Conservation (phyloP, 2,329 filamentous ascomycete species). For the Monilinia fructigena region DNA sequence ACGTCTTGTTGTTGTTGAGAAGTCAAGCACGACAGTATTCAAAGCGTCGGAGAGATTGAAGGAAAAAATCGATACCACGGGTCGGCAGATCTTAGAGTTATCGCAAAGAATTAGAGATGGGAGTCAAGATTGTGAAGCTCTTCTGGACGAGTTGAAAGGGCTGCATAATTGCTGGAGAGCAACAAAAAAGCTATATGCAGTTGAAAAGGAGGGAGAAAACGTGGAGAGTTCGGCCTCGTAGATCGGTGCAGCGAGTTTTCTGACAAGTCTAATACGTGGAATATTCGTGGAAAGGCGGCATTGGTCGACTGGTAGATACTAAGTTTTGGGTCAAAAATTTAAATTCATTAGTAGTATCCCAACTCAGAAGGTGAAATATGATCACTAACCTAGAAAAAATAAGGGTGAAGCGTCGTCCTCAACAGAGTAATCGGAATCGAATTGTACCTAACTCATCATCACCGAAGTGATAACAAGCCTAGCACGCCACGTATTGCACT, state of each 20-base stretch:
- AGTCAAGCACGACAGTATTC: constrained; percentile 15
- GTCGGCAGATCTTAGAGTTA: constrained; percentile 28
- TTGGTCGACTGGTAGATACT: neutral
- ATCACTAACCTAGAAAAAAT: constrained; percentile 35
- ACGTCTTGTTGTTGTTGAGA: constrained; percentile 13
- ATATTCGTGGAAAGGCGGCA: neutral
- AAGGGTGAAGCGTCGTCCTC: constrained; percentile 40
- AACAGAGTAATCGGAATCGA: constrained; percentile 45
- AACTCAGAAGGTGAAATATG: constrained; percentile 20
- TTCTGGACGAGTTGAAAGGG: constrained; percentile 29
- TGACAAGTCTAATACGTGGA: no score
- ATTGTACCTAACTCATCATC: constrained; percentile 39
- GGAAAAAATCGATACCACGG: constrained; percentile 27
- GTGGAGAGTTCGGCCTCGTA: constrained; percentile 1
- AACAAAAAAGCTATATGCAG: constrained; percentile 23
- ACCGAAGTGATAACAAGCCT: constrained; percentile 34
- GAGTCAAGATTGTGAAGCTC: constrained; percentile 29
- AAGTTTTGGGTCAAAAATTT: neutral
- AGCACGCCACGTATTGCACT: constrained; percentile 94
- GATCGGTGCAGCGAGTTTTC: neutral
- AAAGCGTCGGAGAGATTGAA: constrained; percentile 27
- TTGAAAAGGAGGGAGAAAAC: neutral
- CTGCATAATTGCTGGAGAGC: constrained; percentile 30
- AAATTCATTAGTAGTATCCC: constrained; percentile 40
- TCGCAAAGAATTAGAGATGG: constrained; percentile 24